Evolutionary conservation across 1,284 basidiomycete genomes (phyloP).

Genomic region (Trichosporon coremiiforme): DNA sequence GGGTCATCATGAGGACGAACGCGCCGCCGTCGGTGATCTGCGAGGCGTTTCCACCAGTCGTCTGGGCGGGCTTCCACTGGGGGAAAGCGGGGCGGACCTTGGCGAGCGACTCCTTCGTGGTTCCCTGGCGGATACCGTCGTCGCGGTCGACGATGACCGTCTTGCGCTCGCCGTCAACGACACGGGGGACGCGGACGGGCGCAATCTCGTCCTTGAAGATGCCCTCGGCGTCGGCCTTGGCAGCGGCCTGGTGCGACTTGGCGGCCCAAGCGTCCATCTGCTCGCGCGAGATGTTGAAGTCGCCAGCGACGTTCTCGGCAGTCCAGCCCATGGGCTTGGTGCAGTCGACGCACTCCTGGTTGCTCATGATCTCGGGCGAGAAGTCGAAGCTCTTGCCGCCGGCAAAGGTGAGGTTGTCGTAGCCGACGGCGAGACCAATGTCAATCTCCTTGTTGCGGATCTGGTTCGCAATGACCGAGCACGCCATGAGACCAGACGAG

Average conservation of each 20-base stretch:
- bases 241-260: slow-evolving; percentile 77
- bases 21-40: slow-evolving; percentile 97
- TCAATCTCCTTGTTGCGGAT: slow-evolving; percentile 83
- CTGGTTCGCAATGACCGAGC: slow-evolving; percentile 73
- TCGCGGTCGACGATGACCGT: slow-evolving; percentile 79
- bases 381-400: slow-evolving; percentile 35
- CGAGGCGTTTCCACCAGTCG: slow-evolving; percentile 72
- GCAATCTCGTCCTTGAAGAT: slow-evolving; percentile 92
- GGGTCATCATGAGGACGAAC: slow-evolving; percentile 83
- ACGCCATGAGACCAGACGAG: slow-evolving; percentile 81
- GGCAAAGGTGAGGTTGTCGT: slow-evolving; percentile 81
- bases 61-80: slow-evolving; percentile 84
- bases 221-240: slow-evolving; percentile 81
- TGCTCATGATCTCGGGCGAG: slow-evolving; percentile 73
- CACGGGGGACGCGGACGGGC: slow-evolving; percentile 65
- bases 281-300: slow-evolving; percentile 78
- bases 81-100: slow-evolving; percentile 94
- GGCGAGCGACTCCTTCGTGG: slow-evolving; percentile 78
- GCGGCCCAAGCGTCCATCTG: slow-evolving; percentile 85
- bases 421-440: slow-evolving; percentile 89
- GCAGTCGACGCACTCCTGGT: slow-evolving; percentile 84
- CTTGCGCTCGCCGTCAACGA: slow-evolving; percentile 50
- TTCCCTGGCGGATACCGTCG: slow-evolving; percentile 89
- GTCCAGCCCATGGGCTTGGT: slow-evolving; percentile 95
- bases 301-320: slow-evolving; percentile 87